Evolutionary conservation across 2,329 filamentous ascomycete species (phyloP).

Genomic region (Trichoderma polysporum): DNA sequence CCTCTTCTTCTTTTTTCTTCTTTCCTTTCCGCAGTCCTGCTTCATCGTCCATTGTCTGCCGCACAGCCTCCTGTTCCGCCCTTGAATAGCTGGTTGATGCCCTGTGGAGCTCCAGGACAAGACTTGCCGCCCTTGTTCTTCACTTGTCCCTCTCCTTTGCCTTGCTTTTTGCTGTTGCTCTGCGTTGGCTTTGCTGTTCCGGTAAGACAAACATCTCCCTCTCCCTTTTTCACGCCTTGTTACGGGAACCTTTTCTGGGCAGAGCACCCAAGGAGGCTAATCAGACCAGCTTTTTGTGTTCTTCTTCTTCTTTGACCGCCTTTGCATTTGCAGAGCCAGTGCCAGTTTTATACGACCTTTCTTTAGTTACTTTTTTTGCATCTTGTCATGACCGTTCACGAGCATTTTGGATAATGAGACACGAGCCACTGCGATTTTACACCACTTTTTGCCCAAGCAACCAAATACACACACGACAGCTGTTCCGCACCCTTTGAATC

Average conservation of each 20-base stretch:
- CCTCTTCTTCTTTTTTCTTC: neutral
- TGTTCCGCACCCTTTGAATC: neutral
- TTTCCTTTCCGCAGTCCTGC: neutral
- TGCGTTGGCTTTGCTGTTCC: constrained; percentile 19
- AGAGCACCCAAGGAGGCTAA: constrained; percentile 8
- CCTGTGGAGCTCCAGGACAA: constrained; percentile 15
- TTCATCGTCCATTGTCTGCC: neutral
- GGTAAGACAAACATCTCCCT: constrained; percentile 17
- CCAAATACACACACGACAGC: constrained; percentile 4
- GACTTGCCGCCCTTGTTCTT: constrained; percentile 9
- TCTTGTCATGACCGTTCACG: constrained; percentile 22
- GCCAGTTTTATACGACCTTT: constrained; percentile 13
- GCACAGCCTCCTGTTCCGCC: neutral
- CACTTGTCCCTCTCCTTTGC: constrained; percentile 3
- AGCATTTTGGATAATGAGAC: constrained; percentile 23
- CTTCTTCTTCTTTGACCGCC: neutral
- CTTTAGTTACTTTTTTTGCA: neutral
- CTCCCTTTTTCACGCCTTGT: constrained; percentile 19
- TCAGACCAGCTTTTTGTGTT: constrained; percentile 4
- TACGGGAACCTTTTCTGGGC: neutral
- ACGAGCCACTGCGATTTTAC: constrained; percentile 22
- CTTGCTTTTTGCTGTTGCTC: neutral
- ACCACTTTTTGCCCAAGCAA: constrained; percentile 11
- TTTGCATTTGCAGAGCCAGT: constrained; percentile 5
- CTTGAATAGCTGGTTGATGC: constrained; percentile 13